Base-by-base conservation (phyloP, 116 monocot genomes). In the Dioscorea cayenensis region DNA sequence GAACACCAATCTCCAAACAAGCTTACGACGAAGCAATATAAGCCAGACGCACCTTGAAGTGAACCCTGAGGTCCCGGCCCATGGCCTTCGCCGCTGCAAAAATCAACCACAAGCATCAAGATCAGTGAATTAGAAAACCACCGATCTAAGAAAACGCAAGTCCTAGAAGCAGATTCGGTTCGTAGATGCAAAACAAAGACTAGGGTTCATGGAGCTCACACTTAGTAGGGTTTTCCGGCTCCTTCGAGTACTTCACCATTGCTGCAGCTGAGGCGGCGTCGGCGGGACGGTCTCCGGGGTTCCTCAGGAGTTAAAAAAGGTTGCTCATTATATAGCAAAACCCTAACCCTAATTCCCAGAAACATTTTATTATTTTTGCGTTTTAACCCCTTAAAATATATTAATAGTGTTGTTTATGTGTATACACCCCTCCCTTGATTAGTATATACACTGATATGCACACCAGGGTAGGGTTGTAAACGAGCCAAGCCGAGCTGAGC, bases 241-340 rank as follows among this genome's bases (percentile, higher is more conserved):
- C 74, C 66, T 50, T 74, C 66, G 74, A 74, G 52, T 74, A 74
- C 74, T 74, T 74, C 74, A 74, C 74, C 74, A 65, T 65, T 7
- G 65, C 32, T 32, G 14, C 35, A 16, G 65, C 32, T 32, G 14
- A 29, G 5, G 65, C 65, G 16, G 32, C 55, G 55, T 55, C 16
- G 55, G 55, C 55, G 55, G 55, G 4, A 55, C 5, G 55, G 14
- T 6, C 55, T 55, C 55, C 55, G 55, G n/a, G 16, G 55, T 55
- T n/a, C 43, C 43, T 43, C 43, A 0, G 8, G 55, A 55, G 55
- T 16, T 11, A 18, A 16, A n/a, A 55, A n/a, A 55, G 6, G 17
- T 5, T 5, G 55, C 16, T 2, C 55, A 1, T 55, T 55, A 16
- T 55, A 55, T 55, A 55, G 14, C 19, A 55, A 55, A 55, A 55